Base-by-base conservation (phyloP, 768 basidiomycete species). In the Leucosporidium creatinivorum region DNA sequence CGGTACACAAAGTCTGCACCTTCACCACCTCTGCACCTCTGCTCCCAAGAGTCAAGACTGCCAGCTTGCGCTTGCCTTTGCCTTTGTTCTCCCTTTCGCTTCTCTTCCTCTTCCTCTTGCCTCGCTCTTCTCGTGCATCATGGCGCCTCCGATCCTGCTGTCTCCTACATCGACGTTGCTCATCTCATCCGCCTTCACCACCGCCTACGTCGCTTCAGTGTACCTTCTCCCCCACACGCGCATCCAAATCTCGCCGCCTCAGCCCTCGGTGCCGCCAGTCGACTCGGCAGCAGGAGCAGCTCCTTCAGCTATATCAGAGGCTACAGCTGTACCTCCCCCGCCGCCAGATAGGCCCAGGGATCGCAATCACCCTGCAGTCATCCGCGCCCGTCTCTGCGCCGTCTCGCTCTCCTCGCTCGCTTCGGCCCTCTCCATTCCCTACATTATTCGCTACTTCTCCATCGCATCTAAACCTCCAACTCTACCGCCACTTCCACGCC, bases 281-380 rank as follows among this genome's bases (percentile, higher is more conserved):
- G 39, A 44, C 13, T 44, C 15, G 69, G 66, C 76, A 67, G 55
- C 76, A 68, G 64, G 60, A n/a, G 69, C 63, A 18, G 26, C 75
- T 63, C 58, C 75, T 69, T 64, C 63, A 19, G 66, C 63, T 18
- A 23, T 77, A 26, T 65, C 62, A 68, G 58, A 79, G 77, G 69
- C 70, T 79, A 60, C 73, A 64, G 31, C 58, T 28, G 39, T 2
- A n/a, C 62, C 9, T 1, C 28, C 10, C 23, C 39, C n/a, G 56
- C 62, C 13, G 54, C 58, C 50, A n/a, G 33, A 33, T 54, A 26
- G 26, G 75, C 64, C 80, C 83, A 26, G 86, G 85, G 84, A 82
- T 59, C 69, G 93, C 69, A 88, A 97, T 76, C 88, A 94, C 74
- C 87, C 92, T 1, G 83, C 83, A 49, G 89, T 94, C 8, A 92